phyloP scores from a whole-genome alignment of 257 asterid species.

The Solanum appendiculatum region DNA sequence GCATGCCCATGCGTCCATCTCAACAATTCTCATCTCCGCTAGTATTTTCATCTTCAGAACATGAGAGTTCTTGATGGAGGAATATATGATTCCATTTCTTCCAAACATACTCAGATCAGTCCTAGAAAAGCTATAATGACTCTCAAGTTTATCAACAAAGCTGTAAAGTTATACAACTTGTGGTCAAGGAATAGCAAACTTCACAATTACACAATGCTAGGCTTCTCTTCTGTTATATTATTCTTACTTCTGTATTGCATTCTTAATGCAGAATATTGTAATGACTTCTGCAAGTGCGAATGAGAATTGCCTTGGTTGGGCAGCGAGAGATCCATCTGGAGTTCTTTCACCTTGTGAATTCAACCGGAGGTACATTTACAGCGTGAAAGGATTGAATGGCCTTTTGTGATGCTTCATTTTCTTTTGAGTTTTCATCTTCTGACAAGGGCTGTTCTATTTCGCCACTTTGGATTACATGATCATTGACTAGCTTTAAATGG shows the following conservation, averaged over 20 bases:
- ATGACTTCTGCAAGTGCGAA: constrained; percentile 24
- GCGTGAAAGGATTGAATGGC: background rate
- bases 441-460: background rate
- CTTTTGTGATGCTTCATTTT: background rate
- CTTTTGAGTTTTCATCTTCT: background rate
- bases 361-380: constrained; percentile 46
- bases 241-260: background rate
- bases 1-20: background rate
- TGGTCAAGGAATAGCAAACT: background rate
- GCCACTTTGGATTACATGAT: background rate
- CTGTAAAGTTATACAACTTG: background rate
- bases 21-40: background rate
- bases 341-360: constrained; percentile 67
- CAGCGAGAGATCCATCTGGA: constrained; percentile 82
- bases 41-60: background rate
- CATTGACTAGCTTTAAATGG: background rate
- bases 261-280: background rate
- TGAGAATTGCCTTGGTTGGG: constrained; percentile 68
- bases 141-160: background rate
- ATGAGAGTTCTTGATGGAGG: background rate
- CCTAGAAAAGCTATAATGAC: background rate
- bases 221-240: background rate
- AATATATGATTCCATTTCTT: background rate
- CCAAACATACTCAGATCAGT: background rate
- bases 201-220: background rate